Percentiles rank a stretch among this genome's conserved stretches.
Conservation (phyloP, 371 early-diverging fungal genomes). For the Mucor piriformis region DNA sequence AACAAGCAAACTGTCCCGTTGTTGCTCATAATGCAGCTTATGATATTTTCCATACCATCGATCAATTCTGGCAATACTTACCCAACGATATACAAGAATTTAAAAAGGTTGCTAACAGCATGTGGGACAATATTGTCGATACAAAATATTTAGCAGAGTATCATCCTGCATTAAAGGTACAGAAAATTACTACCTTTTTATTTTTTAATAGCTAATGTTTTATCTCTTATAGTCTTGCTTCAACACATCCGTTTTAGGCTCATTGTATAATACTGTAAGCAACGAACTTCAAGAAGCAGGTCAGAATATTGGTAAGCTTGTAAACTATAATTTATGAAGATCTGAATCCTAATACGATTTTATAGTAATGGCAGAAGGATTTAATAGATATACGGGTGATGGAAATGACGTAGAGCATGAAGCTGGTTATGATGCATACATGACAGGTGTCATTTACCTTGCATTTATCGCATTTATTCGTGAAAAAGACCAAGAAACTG, state of each 20-base stretch:
- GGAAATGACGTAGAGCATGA: constrained; percentile 66
- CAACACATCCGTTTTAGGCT: constrained; percentile 31
- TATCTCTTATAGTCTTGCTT: constrained; percentile 23
- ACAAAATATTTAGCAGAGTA: constrained; percentile 61
- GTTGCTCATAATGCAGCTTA: constrained; percentile 83
- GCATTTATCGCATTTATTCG: constrained; percentile 54
- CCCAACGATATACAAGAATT: constrained; percentile 65
- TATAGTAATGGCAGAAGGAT: constrained; percentile 38
- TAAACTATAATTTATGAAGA: background rate
- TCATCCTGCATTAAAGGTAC: constrained; percentile 49
- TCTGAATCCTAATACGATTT: background rate
- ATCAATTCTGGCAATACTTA: constrained; percentile 75
- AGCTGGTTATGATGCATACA: constrained; percentile 91
- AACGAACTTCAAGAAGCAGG: constrained; percentile 33
- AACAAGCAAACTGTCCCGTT: constrained; percentile 69
- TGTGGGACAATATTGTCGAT: constrained; percentile 63
- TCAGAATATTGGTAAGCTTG: constrained; percentile 47
- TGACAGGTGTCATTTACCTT: constrained; percentile 79
- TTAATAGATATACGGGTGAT: constrained; percentile 33
- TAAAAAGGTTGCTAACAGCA: constrained; percentile 46
- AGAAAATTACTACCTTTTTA: background rate
- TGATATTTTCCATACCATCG: constrained; percentile 75
- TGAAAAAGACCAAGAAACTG: constrained; percentile 33
- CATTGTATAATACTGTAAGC: constrained; percentile 37
- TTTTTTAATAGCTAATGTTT: background rate